phyloP scores from a whole-genome alignment of 305 asterid species.

The Fraxinus platypoda region DNA sequence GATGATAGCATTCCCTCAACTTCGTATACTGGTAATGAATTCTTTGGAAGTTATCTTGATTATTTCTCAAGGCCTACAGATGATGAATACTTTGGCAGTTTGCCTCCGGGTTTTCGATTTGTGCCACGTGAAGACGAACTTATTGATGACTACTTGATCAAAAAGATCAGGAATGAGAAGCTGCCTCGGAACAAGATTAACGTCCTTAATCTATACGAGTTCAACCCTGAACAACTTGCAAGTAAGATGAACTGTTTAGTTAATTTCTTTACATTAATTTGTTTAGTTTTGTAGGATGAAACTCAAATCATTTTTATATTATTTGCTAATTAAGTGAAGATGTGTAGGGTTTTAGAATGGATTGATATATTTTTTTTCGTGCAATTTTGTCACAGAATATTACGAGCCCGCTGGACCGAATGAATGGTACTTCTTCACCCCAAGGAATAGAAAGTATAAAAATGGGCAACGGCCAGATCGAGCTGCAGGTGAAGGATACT shows the following conservation, averaged over 20 bases:
- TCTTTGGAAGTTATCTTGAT: neutral
- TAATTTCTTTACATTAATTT: neutral
- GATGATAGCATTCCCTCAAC: neutral
- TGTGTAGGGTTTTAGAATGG: neutral
- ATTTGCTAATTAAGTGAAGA: neutral
- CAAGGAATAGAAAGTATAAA: constrained; percentile 21
- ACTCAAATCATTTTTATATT: too few species aligned
- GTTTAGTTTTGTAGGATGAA: neutral
- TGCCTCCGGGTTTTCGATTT: neutral
- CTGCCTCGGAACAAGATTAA: neutral
- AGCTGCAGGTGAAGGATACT: neutral
- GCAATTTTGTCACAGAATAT: neutral
- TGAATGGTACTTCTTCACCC: constrained; percentile 17
- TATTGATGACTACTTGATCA: neutral
- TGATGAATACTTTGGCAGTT: neutral
- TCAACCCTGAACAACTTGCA: neutral
- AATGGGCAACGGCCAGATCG: constrained; percentile 15
- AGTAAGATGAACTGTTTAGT: neutral
- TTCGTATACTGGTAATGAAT: neutral
- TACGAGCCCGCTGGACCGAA: neutral
- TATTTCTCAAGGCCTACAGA: neutral
- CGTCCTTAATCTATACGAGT: neutral
- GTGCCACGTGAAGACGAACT: neutral
- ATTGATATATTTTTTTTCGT: too few species aligned
- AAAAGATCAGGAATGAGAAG: neutral